A percentile compares a stretch with the other conserved stretches of the same genome.
Conservation (phyloP, 2,329 filamentous ascomycete species). For the Penicillium sp. region DNA sequence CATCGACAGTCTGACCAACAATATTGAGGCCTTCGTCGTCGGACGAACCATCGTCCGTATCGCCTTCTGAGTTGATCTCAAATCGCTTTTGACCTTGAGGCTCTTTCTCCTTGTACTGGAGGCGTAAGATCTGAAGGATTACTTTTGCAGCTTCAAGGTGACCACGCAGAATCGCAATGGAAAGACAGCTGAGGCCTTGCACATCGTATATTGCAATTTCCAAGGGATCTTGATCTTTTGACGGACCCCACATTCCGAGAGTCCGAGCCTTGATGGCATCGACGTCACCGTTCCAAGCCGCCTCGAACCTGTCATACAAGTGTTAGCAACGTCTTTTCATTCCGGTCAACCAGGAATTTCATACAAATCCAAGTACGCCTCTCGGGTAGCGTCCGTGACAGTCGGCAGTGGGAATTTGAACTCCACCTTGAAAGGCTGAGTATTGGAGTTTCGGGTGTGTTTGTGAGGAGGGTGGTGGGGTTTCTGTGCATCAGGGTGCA, state of each 20-base stretch:
- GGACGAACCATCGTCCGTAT: constrained; percentile 27
- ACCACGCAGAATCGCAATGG: constrained; percentile 64
- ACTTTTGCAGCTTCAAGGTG: constrained; percentile 62
- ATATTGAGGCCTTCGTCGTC: constrained; percentile 37
- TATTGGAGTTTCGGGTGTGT: no score
- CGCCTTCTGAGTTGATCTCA: constrained; percentile 21
- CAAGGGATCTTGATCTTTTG: constrained; percentile 58
- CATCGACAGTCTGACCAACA: constrained; percentile 57
- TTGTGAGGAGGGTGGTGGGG: no score
- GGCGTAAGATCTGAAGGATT: constrained; percentile 67
- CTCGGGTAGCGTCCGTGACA: constrained; percentile 51
- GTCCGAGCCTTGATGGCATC: constrained; percentile 52
- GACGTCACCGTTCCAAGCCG: constrained; percentile 68
- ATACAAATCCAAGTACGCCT: constrained; percentile 63
- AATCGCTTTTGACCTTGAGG: constrained; percentile 47
- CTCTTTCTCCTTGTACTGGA: constrained; percentile 63
- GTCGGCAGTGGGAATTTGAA: constrained; percentile 39
- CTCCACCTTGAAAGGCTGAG: constrained; percentile 47
- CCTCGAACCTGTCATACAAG: constrained; percentile 52
- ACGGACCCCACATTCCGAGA: constrained; percentile 37
- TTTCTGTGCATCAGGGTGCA: constrained; percentile 57
- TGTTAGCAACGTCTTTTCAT: constrained; percentile 53
- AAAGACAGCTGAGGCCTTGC: constrained; percentile 59
- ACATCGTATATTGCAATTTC: constrained; percentile 60
- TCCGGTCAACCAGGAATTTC: constrained; percentile 35